A percentile compares a stretch with the other conserved stretches of the same genome.
Conservation (phyloP, 495 filamentous ascomycete genomes). For the Podospora tetraspora region DNA sequence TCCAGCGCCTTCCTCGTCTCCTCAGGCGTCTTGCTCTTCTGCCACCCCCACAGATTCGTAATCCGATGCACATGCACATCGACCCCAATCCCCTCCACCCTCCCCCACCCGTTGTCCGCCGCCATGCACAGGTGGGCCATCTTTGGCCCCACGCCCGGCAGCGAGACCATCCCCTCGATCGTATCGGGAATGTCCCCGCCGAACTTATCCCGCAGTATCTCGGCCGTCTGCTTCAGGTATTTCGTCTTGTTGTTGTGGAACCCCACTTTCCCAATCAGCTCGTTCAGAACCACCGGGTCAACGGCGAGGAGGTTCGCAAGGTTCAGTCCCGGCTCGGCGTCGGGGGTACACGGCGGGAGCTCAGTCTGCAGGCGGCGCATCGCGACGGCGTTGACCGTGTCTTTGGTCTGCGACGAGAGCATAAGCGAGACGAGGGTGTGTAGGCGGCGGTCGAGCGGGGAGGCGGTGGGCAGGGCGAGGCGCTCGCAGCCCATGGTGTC, state of each 20-base stretch:
- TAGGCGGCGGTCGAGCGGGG: conserved; percentile 67
- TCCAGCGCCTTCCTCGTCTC: conserved; percentile 74
- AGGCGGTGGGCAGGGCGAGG: conserved; percentile 51
- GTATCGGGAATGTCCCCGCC: conserved; percentile 78
- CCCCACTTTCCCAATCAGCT: conserved; percentile 76
- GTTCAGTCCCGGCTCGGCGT: conserved; percentile 50
- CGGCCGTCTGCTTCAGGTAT: conserved; percentile 75
- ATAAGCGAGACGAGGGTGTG: conserved; percentile 90
- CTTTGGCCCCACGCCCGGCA: conserved; percentile 94
- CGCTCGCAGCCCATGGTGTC: conserved; percentile 97
- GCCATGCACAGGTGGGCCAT: conserved; percentile 93
- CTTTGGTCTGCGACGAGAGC: conserved; percentile 95
- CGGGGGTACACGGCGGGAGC: conserved; percentile 49
- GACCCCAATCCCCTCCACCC: conserved; percentile 58
- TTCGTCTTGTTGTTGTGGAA: conserved; percentile 94
- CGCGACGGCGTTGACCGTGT: conserved; percentile 82
- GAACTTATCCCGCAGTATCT: conserved; percentile 64
- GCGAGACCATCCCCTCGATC: conserved; percentile 65
- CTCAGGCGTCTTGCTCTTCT: conserved; percentile 72
- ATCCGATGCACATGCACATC: conserved; percentile 78
- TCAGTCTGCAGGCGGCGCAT: conserved; percentile 74
- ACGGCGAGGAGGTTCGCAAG: conserved; percentile 75
- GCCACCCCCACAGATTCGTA: conserved; percentile 94
- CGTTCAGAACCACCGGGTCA: conserved; percentile 62
- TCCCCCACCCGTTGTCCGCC: conserved; percentile 48